Evolutionary conservation across 2,329 filamentous ascomycete species (phyloP), one percentile per base, ranked within the genome.

Genomic region (Lanzia echinophila): DNA sequence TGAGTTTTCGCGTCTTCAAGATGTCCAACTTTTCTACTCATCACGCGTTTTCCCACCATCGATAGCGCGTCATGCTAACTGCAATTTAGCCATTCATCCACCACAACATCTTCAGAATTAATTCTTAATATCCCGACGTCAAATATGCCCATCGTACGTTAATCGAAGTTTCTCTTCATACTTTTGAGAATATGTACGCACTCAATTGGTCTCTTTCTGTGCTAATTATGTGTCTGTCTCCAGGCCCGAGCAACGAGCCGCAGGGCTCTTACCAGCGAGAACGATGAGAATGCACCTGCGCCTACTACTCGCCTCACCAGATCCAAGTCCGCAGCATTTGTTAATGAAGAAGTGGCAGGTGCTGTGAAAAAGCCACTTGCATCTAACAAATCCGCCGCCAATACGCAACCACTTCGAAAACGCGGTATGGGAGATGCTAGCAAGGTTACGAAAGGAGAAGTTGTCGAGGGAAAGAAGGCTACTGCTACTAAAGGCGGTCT

Each of bases 381-480:
- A 71, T 77, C 83, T 47, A 91, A 90, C 74, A 89, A 85, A 71
- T 73, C 83, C 15, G 72, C 77, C 28, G 76, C 72, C 62, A 69
- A 70, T 54, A 73, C 75, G 49, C 71, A 77, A 65, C 71, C 77
- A 46, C 77, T 76, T 57, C 81, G 87, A 67, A 94, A 88, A 75
- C 89, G 94, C 68, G 82, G 87, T 64, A 91, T 99, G 36, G 90
- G 88, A 55, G 94, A 99, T 75, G 87, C 96, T 63, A 97, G 90
- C 81, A 99, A 99, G 74, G 87, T 95, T 60, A 83, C 83, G 65
- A 97, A 96, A 71, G 79, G 79, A 46, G 87, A 88, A 51, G 50
- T 31, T 45, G 77, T 72, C 6, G 87, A 88, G 53, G 82, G 79
- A 62, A 95, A 95, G 78, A 96, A 95, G 78, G 73, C 76, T 44